A percentile compares a stretch with the other conserved stretches of the same genome.
phyloP scores from a whole-genome alignment of 352 stramenopile species.

The Pythium chondricola region DNA sequence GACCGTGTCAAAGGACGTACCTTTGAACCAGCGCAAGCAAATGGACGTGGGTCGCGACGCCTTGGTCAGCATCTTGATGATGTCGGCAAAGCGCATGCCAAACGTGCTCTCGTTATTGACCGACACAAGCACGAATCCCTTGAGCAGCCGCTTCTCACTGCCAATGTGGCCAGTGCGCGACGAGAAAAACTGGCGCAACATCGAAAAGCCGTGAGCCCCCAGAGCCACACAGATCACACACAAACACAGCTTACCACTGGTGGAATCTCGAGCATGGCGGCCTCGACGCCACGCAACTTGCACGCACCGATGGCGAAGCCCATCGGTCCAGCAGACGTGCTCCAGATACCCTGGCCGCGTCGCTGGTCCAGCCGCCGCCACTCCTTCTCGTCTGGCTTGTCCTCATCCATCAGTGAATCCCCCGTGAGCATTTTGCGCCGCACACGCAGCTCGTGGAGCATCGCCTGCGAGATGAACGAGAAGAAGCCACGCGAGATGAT shows the following conservation, averaged over 20 bases:
- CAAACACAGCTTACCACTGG: constrained; percentile 27
- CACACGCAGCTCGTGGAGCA: constrained; percentile 36
- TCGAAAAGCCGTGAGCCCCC: not conserved
- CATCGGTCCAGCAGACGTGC: constrained; percentile 44
- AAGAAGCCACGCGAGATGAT: constrained; percentile 65
- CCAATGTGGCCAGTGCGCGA: constrained; percentile 25
- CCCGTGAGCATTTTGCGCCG: constrained; percentile 21
- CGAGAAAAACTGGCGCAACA: constrained; percentile 45
- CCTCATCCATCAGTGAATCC: constrained; percentile 6
- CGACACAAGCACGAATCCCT: constrained; percentile 66
- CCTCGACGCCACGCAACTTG: constrained; percentile 53
- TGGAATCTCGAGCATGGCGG: constrained; percentile 58
- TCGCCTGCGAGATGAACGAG: constrained; percentile 35
- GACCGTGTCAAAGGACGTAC: constrained; percentile 16
- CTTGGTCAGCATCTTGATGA: constrained; percentile 46
- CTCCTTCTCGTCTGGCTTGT: constrained; percentile 22
- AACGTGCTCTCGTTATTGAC: constrained; percentile 82
- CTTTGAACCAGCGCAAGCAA: constrained; percentile 75
- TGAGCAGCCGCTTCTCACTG: constrained; percentile 55
- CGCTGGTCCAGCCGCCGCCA: constrained; percentile 28
- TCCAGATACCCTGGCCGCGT: constrained; percentile 64
- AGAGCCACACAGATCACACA: not conserved
- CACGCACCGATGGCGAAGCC: constrained; percentile 48
- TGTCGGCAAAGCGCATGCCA: constrained; percentile 36
- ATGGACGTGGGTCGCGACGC: constrained; percentile 61